phyloP scores from a whole-genome alignment of 495 filamentous ascomycete genomes.

The Xylaria nigripes region DNA sequence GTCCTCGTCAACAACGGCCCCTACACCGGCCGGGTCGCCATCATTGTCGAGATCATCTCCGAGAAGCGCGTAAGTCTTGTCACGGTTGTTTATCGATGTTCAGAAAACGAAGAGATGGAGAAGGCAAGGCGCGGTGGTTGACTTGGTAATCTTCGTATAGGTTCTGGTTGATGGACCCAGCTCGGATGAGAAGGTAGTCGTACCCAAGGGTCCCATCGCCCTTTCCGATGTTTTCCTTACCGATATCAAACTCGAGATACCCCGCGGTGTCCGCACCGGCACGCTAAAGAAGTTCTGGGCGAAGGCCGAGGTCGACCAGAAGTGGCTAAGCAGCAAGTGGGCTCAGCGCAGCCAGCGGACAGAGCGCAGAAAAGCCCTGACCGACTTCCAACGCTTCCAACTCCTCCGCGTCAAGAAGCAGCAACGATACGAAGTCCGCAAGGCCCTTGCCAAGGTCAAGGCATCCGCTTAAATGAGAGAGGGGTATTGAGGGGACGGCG shows the following conservation, averaged over 20 bases:
- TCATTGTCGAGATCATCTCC: conserved; percentile 98
- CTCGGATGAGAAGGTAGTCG: conserved; percentile 59
- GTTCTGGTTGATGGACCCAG: conserved; percentile 92
- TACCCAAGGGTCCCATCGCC: conserved; percentile 74
- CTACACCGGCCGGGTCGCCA: conserved; percentile 75
- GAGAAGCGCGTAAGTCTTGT: conserved; percentile 90
- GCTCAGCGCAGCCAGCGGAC: conserved; percentile 79
- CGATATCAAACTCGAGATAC: conserved; percentile 78
- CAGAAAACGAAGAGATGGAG: conserved; percentile 4
- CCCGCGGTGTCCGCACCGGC: conserved; percentile 75
- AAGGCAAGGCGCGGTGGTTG: conserved; percentile 14
- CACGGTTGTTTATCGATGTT: neutral
- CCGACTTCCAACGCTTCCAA: conserved; percentile 99
- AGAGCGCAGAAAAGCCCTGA: conserved; percentile 80
- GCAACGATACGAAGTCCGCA: conserved; percentile 91
- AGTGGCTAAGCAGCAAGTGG: conserved; percentile 82
- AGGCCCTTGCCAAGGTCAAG: conserved; percentile 75
- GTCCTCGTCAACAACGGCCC: conserved; percentile 71
- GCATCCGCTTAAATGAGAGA: conserved; percentile 35
- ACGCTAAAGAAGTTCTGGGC: conserved; percentile 80
- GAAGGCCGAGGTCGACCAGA: conserved; percentile 74
- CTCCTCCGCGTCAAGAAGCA: conserved; percentile 96
- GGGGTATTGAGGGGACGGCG: conserved; percentile 13
- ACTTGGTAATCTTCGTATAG: conserved; percentile 43
- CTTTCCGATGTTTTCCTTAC: conserved; percentile 82